phyloP scores from a whole-genome alignment of 2,329 filamentous ascomycete genomes.

The Paracorniculantispora psalliotae region DNA sequence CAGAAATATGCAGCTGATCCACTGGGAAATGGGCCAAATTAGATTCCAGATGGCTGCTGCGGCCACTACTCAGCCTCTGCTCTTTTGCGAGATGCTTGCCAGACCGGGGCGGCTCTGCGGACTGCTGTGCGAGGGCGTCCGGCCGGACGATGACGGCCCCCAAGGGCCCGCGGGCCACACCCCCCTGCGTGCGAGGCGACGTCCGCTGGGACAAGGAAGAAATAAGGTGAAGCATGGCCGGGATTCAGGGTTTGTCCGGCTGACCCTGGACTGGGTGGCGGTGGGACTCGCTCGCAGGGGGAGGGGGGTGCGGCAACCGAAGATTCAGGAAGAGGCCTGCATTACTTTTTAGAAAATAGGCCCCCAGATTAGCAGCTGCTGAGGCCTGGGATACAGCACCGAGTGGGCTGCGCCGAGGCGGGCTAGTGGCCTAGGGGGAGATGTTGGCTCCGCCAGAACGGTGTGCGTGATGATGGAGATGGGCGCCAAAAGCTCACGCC shows the following conservation, averaged over 20 bases:
- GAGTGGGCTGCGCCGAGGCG: neutral
- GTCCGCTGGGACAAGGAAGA: constrained; percentile 1
- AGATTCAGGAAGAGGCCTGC: neutral
- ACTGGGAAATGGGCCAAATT: constrained; percentile 1
- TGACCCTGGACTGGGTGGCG: constrained; percentile 7
- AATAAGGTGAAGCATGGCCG: constrained; percentile 8
- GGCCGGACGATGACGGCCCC: neutral
- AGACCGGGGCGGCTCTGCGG: constrained; percentile 6
- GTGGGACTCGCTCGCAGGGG: constrained; percentile 1
- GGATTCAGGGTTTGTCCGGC: constrained; percentile 12
- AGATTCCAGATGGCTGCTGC: constrained; percentile 5
- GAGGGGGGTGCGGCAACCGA: neutral
- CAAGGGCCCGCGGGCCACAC: neutral
- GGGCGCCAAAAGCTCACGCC: constrained; percentile 1
- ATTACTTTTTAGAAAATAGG: neutral
- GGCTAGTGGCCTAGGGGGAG: neutral
- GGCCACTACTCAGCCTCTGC: constrained; percentile 1
- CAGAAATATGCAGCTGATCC: neutral
- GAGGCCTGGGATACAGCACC: neutral
- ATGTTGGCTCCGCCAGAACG: neutral
- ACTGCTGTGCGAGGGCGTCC: constrained; percentile 2
- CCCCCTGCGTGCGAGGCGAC: neutral
- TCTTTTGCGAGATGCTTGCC: neutral
- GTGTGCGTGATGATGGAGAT: constrained; percentile 4
- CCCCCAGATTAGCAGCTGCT: constrained; percentile 7